Evolutionary conservation across 257 asterid genomes (phyloP), one percentile per base, ranked within the genome.

Genomic region (Capsicum rhomboideum): DNA sequence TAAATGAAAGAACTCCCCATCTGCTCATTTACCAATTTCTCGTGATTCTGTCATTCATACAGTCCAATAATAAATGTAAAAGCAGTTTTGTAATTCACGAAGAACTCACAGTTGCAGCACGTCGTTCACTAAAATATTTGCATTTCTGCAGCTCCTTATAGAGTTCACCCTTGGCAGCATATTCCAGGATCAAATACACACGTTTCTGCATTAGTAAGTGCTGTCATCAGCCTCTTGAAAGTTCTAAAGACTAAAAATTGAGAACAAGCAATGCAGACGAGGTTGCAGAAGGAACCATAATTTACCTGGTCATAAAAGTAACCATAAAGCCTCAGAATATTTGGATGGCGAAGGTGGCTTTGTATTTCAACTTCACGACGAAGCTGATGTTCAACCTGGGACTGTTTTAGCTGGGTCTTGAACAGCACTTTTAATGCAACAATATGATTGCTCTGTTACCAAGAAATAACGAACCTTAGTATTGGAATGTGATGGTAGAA

Each of bases 291-390:
- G 28, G 78, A 85, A 68, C 66, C 2, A 55, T 14, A 59, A 20
- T 64, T 34, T 91, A 88, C 99, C 94, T 93, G 97, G 85, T 96
- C 99, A 53, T 96, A 93, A 82, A 96, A 96, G 89, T 93, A 96
- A 14, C 99, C 99, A 66, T 96, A 96, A 20, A 96, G 94, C 23
- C 98, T 91, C 54, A 96, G 88, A 88, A 96, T 93, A 92, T 96
- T 96, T 11, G 99, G 93, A 88, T 96, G 99, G 64, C 98, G 91
- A 86, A 96, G 98, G 89, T 93, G 97, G 87, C 97, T 94, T 83
- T 96, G 99, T 78, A 96, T 96, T 87, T 96, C 99, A 75, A 96
- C 98, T 90, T 96, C 99, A 10, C 99, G 94, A 9, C 97, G 98
- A 82, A 96, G 98, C 91, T 96, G 99, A 79, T 96, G 99, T 82